phyloP scores from a whole-genome alignment of 2,329 filamentous ascomycete species.

The Cladosporium sp. region DNA sequence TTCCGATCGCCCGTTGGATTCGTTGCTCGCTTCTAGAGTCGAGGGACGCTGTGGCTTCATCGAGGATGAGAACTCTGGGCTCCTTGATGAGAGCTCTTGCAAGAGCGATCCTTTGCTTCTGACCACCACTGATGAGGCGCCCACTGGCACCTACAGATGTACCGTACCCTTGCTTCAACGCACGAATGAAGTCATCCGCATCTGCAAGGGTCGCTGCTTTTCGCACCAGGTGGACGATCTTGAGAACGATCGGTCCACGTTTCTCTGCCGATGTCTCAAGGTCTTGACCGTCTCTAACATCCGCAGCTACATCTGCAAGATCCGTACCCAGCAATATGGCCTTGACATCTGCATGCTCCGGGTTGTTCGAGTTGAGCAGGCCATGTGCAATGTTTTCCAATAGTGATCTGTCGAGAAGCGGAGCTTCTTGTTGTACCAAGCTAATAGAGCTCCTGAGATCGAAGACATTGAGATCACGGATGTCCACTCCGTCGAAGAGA shows the following conservation, averaged over 20 bases:
- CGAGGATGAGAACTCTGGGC: slow-evolving; percentile 43
- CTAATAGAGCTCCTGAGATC: slow-evolving; percentile 30
- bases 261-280: slow-evolving; percentile 39
- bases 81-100: slow-evolving; percentile 43
- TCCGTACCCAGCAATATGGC: slow-evolving; percentile 37
- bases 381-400: slow-evolving; percentile 50
- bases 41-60: slow-evolving; percentile 44
- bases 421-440: slow-evolving; percentile 47
- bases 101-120: slow-evolving; percentile 39
- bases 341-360: slow-evolving; percentile 36
- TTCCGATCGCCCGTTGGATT: slow-evolving; percentile 33
- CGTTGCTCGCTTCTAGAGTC: slow-evolving; percentile 36
- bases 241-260: slow-evolving; percentile 33
- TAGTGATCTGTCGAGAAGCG: slow-evolving; percentile 46
- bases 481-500: slow-evolving; percentile 33
- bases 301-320: slow-evolving; percentile 37
- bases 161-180: slow-evolving; percentile 44
- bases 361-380: slow-evolving; percentile 35
- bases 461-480: slow-evolving; percentile 34
- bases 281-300: slow-evolving; percentile 47
- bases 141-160: slow-evolving; percentile 40
- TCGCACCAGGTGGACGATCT: slow-evolving; percentile 88
- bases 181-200: slow-evolving; percentile 46
- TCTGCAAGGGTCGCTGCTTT: slow-evolving; percentile 87
- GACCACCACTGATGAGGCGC: slow-evolving; percentile 33